Conservation (phyloP, 345 rosid species). For the Durio zibethinus region DNA sequence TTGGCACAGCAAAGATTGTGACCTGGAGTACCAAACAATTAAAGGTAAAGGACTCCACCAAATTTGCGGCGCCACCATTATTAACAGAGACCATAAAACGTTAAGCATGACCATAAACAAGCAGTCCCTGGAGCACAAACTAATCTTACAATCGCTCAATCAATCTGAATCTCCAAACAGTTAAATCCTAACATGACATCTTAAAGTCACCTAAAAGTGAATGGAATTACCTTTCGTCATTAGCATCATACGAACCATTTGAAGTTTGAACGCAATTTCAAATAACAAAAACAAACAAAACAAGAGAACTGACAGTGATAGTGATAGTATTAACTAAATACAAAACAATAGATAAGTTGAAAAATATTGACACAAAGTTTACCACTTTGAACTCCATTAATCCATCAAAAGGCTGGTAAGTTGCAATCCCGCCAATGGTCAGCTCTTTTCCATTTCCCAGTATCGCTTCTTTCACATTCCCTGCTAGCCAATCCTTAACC, state of each 20-base stretch:
- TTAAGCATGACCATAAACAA: background rate
- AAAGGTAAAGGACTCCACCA: background rate
- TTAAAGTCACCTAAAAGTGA: background rate
- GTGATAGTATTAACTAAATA: background rate
- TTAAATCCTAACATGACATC: background rate
- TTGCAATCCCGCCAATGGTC: conserved; percentile 57
- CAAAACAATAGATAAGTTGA: background rate
- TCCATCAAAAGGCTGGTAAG: conserved; percentile 72
- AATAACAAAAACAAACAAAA: background rate
- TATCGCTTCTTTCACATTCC: conserved; percentile 51
- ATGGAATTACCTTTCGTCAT: background rate
- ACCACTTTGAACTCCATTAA: conserved; percentile 77
- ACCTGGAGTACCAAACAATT: background rate
- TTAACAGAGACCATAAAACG: background rate
- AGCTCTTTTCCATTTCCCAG: conserved; percentile 38
- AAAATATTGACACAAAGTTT: conserved; percentile 6
- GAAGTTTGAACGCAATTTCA: conserved; percentile 1
- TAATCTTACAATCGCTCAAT: background rate
- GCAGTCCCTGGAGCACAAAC: background rate
- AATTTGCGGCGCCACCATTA: background rate
- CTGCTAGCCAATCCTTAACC: conserved; percentile 54
- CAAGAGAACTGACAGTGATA: background rate
- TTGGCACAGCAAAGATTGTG: background rate
- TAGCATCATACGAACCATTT: background rate
- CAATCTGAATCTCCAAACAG: background rate